Evolutionary conservation across 2,329 filamentous ascomycete genomes (phyloP), one percentile per base, ranked within the genome.

Genomic region (Stagonosporopsis vannaccii): DNA sequence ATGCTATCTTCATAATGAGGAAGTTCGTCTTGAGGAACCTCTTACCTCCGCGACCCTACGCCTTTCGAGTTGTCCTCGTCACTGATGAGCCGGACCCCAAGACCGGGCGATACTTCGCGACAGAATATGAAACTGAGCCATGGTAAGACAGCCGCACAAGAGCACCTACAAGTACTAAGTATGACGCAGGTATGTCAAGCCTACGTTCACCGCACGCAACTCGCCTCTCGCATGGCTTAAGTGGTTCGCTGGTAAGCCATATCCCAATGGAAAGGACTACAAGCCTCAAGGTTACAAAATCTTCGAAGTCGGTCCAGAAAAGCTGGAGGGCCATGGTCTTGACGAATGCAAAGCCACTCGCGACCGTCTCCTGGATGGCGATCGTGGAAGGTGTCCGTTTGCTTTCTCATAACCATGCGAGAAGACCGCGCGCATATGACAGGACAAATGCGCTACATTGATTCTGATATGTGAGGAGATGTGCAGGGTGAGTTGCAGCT

Each of bases 171-270:
- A 41, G 20, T 53, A 51, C 30, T 58, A n/a, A 65, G 19, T 37
- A 6, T 3, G 9, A n/a, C 11, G 45, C 32, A 68, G 63, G 65
- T 73, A 73, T 32, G 55, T 72, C 33, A 61, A 65, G 28, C 46
- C 68, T 3, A 67, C 63, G 0, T 61, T 70, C n/a, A 58, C 46
- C 12, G 50, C 44, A 3, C 61, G 65, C 11, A 56, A 67, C 41
- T 58, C 61, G 2, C 68, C 55, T 0, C 28, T 50, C 4, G 49
- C 63, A 2, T 69, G 64, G 61, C 33, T 66, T 2, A 60, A 63
- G 81, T 25, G 88, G 83, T 0, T 72, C 84, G 36, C 85, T 81
- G 84, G 85, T 82, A 65, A 84, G 85, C 56, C 91, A 84, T 86
- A 85, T 84, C 2, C 87, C 82, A 56, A 86, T 82, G 56, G 86